phyloP scores from a whole-genome alignment of 192 early-diverging fungal species.

The Phlyctochytrium bullatum region DNA sequence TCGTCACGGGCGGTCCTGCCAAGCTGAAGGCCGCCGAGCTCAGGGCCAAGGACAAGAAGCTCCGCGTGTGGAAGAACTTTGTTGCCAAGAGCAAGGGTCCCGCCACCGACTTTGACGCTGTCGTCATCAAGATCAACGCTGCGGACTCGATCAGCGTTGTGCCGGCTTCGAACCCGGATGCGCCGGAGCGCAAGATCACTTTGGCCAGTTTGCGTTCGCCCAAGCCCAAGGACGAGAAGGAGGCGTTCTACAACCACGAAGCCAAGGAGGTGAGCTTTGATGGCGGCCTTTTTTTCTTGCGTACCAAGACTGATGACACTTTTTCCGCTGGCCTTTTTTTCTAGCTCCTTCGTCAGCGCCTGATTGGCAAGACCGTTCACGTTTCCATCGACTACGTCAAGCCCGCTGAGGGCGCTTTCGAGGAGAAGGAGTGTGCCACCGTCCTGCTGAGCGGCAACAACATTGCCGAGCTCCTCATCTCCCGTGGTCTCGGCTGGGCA shows the following conservation, averaged over 20 bases:
- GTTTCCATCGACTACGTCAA: slow-evolving; percentile 81
- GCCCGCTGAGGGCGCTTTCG: slow-evolving; percentile 82
- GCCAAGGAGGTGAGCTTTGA: slow-evolving; percentile 64
- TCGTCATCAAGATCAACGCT: slow-evolving; percentile 58
- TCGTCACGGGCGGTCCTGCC: slow-evolving; percentile 69
- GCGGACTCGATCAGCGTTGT: slow-evolving; percentile 60
- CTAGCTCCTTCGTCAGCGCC: slow-evolving; percentile 71
- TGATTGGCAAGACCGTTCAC: slow-evolving; percentile 85
- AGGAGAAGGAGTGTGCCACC: slow-evolving; percentile 85
- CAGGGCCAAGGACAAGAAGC: slow-evolving; percentile 70
- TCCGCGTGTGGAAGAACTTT: slow-evolving; percentile 83
- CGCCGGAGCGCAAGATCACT: slow-evolving; percentile 53
- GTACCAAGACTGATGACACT: slow-evolving; percentile 56
- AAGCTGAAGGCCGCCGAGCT: slow-evolving; percentile 78
- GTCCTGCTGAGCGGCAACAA: slow-evolving; percentile 62
- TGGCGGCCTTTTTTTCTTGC: slow-evolving; percentile 17
- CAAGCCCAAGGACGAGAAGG: slow-evolving; percentile 67
- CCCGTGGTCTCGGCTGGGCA: slow-evolving; percentile 69
- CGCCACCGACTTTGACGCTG: slow-evolving; percentile 55
- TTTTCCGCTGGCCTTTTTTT: background rate
- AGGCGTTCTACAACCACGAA: slow-evolving; percentile 80
- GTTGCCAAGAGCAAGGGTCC: slow-evolving; percentile 59
- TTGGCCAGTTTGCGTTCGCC: slow-evolving; percentile 65
- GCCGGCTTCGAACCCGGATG: slow-evolving; percentile 24
- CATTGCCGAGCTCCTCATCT: slow-evolving; percentile 47